phyloP scores from a whole-genome alignment of 768 basidiomycete species.

The Boletus rubropictus region DNA sequence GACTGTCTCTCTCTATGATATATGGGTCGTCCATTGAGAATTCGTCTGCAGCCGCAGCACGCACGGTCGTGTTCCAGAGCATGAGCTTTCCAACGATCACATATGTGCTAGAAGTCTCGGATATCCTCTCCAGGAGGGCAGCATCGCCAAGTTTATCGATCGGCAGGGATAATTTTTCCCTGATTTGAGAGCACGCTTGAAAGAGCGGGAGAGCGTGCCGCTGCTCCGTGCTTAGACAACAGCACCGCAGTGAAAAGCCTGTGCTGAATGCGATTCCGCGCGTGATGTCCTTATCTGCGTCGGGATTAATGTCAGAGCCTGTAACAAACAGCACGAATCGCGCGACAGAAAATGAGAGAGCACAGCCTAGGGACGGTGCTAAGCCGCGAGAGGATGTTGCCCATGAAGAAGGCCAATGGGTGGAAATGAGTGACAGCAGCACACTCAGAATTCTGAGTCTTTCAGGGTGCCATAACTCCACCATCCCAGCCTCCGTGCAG shows the following conservation, averaged over 20 bases:
- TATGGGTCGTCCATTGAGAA: conserved; percentile 65
- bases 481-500: conserved; percentile 51
- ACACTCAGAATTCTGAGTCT: conserved; percentile 50
- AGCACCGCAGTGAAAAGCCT: conserved; percentile 50
- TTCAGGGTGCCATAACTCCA: conserved; percentile 63
- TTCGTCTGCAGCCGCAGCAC: conserved; percentile 58
- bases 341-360: conserved; percentile 51
- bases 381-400: conserved; percentile 19
- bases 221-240: conserved; percentile 35
- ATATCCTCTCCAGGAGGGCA: conserved; percentile 36
- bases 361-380: conserved; percentile 50
- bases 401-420: conserved; percentile 10
- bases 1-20: conserved; percentile 49
- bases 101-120: conserved; percentile 29
- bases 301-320: conserved; percentile 75
- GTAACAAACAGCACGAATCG: conserved; percentile 65
- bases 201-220: conserved; percentile 13
- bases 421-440: conserved; percentile 39
- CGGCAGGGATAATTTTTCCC: conserved; percentile 52
- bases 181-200: conserved; percentile 36
- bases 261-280: conserved; percentile 63
- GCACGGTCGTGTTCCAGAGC: conserved; percentile 46
- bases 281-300: conserved; percentile 56
- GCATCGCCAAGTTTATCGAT: conserved; percentile 46
- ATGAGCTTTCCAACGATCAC: conserved; percentile 41